Evolutionary conservation across 2,329 filamentous ascomycete genomes (phyloP).

Genomic region (Pseudogymnoascus sp.): DNA sequence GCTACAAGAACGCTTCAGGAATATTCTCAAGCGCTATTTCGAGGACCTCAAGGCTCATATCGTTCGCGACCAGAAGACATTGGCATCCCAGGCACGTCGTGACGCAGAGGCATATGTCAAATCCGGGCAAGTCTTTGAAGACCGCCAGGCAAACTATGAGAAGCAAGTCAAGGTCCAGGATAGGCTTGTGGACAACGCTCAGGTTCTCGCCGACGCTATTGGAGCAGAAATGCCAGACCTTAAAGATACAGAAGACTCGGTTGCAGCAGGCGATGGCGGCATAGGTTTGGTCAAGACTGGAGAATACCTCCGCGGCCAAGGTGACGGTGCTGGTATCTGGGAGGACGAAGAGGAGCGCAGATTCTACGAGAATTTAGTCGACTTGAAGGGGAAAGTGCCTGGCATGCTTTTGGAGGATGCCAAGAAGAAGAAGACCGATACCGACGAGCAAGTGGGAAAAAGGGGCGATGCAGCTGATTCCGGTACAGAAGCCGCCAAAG

Average conservation of each 20-base stretch:
- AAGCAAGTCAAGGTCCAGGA: conserved; percentile 90
- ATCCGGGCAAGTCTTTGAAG: conserved; percentile 96
- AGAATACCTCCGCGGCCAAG: conserved; percentile 84
- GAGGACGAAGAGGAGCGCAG: conserved; percentile 96
- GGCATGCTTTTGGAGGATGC: conserved; percentile 86
- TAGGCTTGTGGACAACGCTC: conserved; percentile 80
- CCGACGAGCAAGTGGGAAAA: conserved; percentile 75
- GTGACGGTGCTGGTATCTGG: conserved; percentile 92
- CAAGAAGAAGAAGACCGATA: conserved; percentile 85
- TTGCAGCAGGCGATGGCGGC: conserved; percentile 59
- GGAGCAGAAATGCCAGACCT: conserved; percentile 91
- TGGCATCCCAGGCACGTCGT: conserved; percentile 78
- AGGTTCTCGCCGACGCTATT: conserved; percentile 81
- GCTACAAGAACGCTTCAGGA: conserved; percentile 77
- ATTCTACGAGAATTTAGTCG: conserved; percentile 95
- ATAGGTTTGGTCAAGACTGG: conserved; percentile 92
- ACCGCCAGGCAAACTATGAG: conserved; percentile 91
- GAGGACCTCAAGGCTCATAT: conserved; percentile 88
- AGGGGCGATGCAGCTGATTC: conserved; percentile 52
- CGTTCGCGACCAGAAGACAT: conserved; percentile 82
- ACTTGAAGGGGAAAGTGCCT: conserved; percentile 92
- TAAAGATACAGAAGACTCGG: conserved; percentile 69
- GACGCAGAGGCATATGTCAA: conserved; percentile 98
- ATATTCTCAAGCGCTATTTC: conserved; percentile 79
- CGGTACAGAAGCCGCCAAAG: conserved; percentile 34